phyloP scores from a whole-genome alignment of 139 green algal genomes.

The Chloropicon primus region DNA sequence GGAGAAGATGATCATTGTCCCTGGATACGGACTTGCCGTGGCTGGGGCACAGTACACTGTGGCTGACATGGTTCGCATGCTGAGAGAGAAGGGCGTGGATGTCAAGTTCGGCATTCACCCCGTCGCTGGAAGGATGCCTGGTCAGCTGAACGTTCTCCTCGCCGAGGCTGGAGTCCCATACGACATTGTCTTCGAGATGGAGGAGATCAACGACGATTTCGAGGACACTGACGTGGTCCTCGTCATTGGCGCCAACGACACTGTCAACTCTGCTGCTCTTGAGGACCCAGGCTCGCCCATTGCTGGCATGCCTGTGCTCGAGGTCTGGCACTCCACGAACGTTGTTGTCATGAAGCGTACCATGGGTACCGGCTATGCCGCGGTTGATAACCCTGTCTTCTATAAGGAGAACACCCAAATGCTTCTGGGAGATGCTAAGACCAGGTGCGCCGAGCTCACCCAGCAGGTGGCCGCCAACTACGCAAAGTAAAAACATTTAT shows the following conservation, averaged over 20 bases:
- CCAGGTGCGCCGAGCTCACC: constrained; percentile 8
- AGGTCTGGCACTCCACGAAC: constrained; percentile 20
- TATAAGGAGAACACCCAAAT: constrained; percentile 62
- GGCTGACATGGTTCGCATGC: constrained; percentile 34
- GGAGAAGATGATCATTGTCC: constrained; percentile 64
- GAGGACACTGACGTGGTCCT: constrained; percentile 56
- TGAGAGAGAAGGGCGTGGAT: constrained; percentile 12
- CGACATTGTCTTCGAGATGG: constrained; percentile 43
- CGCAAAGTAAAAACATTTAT: neutral
- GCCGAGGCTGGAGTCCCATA: constrained; percentile 72
- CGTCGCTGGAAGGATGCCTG: constrained; percentile 72
- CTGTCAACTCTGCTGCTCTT: constrained; percentile 68
- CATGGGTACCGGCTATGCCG: constrained; percentile 71
- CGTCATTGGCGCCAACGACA: constrained; percentile 64
- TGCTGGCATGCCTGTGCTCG: constrained; percentile 56
- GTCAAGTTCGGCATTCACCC: constrained; percentile 67
- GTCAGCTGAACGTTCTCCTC: constrained; percentile 91
- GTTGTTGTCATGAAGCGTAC: constrained; percentile 77
- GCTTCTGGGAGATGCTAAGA: constrained; percentile 22
- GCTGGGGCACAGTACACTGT: constrained; percentile 65
- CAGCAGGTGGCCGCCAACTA: neutral
- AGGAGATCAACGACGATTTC: constrained; percentile 50
- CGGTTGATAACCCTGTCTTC: constrained; percentile 74
- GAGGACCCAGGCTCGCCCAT: constrained; percentile 75
- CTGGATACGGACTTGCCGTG: constrained; percentile 77